These are phyloP conservation scores for Calonectria honghensis DNA, from an alignment of 2,329 filamentous ascomycete species.

Conservation along the genomic window DNA sequence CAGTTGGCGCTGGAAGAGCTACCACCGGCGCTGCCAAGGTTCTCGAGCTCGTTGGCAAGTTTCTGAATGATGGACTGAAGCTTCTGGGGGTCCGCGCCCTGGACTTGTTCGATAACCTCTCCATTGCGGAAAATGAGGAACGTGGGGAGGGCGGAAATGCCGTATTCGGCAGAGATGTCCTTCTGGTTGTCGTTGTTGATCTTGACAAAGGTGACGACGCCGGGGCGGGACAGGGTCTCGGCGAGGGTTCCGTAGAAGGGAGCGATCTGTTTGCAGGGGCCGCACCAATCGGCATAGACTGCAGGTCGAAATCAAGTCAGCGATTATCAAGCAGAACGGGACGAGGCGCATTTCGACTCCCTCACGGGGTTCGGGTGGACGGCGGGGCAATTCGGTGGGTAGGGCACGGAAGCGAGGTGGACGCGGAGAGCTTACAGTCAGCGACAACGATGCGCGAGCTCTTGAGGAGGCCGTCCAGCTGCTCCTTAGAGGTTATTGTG, in stretches of 20 bases:
- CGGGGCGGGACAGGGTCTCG: conserved; percentile 79
- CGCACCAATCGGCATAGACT: conserved; percentile 95
- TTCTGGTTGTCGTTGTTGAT: conserved; percentile 87
- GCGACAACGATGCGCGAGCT: conserved; percentile 87
- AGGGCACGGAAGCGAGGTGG: conserved; percentile 16
- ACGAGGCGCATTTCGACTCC: conserved; percentile 43
- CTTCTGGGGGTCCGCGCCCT: conserved; percentile 83
- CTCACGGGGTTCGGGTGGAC: conserved; percentile 36
- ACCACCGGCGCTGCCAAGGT: conserved; percentile 68
- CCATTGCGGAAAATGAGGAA: conserved; percentile 91
- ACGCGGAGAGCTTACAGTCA: conserved; percentile 81
- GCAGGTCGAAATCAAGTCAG: conserved; percentile 47
- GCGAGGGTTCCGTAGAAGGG: conserved; percentile 89
- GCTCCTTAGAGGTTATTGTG: conserved; percentile 69
- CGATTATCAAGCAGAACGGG: conserved; percentile 28
- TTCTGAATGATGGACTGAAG: conserved; percentile 83
- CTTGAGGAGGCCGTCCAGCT: conserved; percentile 81
- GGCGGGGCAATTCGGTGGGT: conserved; percentile 46
- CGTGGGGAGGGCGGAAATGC: conserved; percentile 87
- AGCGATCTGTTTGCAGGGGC: conserved; percentile 87
- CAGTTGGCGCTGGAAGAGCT: conserved; percentile 69
- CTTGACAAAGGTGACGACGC: conserved; percentile 88
- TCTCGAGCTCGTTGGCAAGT: conserved; percentile 79
- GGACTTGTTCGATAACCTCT: conserved; percentile 79
- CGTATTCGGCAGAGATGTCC: conserved; percentile 83